Percentiles rank a stretch among this genome's conserved stretches.
These are phyloP conservation scores for Brassica rapa DNA, from an alignment of 345 rosid genomes.

Conservation along the genomic window DNA sequence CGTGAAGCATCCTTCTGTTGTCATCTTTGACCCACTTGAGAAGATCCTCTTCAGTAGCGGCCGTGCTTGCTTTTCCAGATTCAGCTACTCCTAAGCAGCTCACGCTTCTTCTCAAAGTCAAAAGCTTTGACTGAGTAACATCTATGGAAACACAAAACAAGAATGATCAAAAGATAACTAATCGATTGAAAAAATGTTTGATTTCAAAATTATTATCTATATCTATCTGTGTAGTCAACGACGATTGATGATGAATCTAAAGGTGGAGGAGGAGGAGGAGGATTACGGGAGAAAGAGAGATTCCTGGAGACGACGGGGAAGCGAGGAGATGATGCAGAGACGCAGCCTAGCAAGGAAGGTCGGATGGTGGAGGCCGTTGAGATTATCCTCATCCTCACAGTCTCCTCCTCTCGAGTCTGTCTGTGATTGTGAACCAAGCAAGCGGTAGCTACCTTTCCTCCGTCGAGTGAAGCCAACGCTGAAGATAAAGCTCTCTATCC, in stretches of 20 bases:
- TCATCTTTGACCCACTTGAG: conserved; percentile 69
- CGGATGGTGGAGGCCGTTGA: conserved; percentile 84
- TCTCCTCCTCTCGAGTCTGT: not conserved
- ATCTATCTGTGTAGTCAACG: not conserved
- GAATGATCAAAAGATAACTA: no score
- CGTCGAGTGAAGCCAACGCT: not conserved
- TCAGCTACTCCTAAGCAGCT: conserved; percentile 48
- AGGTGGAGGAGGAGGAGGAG: not conserved
- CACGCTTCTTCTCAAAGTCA: conserved; percentile 51
- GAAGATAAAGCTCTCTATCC: not conserved
- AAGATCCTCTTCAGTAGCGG: conserved; percentile 60
- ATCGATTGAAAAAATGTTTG: not conserved
- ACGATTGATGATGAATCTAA: not conserved
- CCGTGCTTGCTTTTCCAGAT: conserved; percentile 58
- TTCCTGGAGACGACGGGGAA: conserved; percentile 36
- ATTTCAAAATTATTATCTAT: not conserved
- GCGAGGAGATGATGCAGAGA: conserved; percentile 48
- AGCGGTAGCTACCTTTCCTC: not conserved
- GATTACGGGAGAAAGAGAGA: conserved; percentile 50
- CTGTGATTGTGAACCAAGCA: not conserved
- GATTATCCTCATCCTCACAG: conserved; percentile 58
- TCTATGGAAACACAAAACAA: conserved; percentile 41
- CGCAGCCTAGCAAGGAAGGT: conserved; percentile 57
- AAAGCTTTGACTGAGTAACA: conserved; percentile 56
- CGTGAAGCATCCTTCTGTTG: conserved; percentile 91